Percentiles rank a stretch among this genome's conserved stretches.
These are phyloP conservation scores for Helianthus tuberosus DNA, from an alignment of 129 eudicot genomes.

Conservation along the genomic window DNA sequence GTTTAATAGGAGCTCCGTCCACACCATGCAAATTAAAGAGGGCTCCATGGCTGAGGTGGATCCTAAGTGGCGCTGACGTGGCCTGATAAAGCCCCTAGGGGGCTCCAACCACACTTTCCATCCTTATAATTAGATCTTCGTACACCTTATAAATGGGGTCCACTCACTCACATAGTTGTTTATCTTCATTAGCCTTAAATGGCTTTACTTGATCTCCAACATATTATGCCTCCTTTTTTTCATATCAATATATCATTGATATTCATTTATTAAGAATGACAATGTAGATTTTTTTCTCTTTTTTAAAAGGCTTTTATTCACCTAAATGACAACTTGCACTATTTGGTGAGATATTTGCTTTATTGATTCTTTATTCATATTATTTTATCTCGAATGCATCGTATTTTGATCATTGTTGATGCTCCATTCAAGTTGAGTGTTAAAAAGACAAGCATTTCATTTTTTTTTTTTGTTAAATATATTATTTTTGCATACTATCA, in stretches of 20 bases:
- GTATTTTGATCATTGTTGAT: not conserved
- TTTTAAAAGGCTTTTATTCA: not conserved
- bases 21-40: too few relatives aligned
- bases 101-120: too few relatives aligned
- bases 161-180: not conserved
- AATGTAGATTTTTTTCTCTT: not conserved
- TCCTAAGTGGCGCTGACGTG: too few relatives aligned
- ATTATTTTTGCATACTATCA: not conserved
- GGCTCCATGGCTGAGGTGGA: too few relatives aligned
- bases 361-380: not conserved
- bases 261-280: not conserved
- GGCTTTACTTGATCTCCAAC: not conserved
- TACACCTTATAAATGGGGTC: too few relatives aligned
- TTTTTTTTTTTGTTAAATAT: not conserved
- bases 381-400: too few relatives aligned
- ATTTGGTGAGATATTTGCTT: not conserved
- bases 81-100: too few relatives aligned
- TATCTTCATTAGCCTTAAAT: not conserved
- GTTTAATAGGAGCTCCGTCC: too few relatives aligned
- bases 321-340: not conserved
- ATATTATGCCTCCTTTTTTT: not conserved
- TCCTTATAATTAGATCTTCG: too few relatives aligned
- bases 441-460: not conserved
- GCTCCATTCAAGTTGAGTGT: not conserved
- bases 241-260: not conserved